Evolutionary conservation across 2,329 filamentous ascomycete genomes (phyloP), one percentile per base, ranked within the genome.

Genomic region (Hypocrella siamensis): DNA sequence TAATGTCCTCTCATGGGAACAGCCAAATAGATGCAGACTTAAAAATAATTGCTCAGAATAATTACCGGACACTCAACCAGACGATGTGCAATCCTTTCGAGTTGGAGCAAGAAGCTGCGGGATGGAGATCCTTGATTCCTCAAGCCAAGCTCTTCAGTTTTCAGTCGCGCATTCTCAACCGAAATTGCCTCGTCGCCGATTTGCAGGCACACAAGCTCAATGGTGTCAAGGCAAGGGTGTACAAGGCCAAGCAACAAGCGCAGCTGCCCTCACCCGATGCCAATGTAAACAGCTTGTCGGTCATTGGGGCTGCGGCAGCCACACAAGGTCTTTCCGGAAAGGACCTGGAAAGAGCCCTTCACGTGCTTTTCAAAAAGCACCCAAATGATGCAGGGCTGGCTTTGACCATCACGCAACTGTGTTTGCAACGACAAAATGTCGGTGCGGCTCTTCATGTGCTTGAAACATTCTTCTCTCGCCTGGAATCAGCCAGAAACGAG

Each of bases 321-420:
- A 70, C 77, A 6, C 65, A 74, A 29, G 69, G 72, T 22, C 56
- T 65, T 40, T 65, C 65, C 8, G 77, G 74, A 28, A 79, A 78
- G 43, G 65, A 72, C 28, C 74, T 77, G 5, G 56, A 93, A 21
- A 81, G 77, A 47, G 63, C 70, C 22, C 70, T 92, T 17, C 55
- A 82, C 4, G 69, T 71, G 1, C 53, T 86, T 10, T 59, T 88
- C 6, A 76, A 83, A 43, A 77, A 74, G 46, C 66, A 82, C 19
- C 82, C 85, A 0, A 71, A 72, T 37, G 84, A 94, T 47, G 61
- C 93, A 16, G 88, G 86, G 2, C 63, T 94, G 3, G 58, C 82
- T 17, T 61, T 94, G 25, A 85, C 82, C 8, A 69, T 84, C 34
- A 67, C 88, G 8, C 85, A 94, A 51, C 67, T 93, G 28, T 85